Evolutionary conservation across 345 rosid species (phyloP), one percentile per base, ranked within the genome.

Genomic region (Salix koriyanagi): DNA sequence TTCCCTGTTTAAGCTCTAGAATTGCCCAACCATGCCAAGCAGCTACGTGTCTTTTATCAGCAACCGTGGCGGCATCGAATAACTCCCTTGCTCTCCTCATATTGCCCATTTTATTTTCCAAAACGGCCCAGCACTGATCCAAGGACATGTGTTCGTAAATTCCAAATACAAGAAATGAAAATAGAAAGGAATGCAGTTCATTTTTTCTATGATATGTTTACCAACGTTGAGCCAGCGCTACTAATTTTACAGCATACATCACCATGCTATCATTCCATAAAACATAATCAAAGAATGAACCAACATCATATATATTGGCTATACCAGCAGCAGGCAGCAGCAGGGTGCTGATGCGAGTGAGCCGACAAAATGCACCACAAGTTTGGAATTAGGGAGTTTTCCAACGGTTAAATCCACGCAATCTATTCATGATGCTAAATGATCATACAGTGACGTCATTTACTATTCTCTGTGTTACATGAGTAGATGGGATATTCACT

Each of bases 21-120:
- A 93, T 90, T 58, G 98, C 98, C 99, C 97, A 96, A 69, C 98
- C 99, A 81, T 96, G 99, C 99, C 99, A 96, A 11, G 96, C 96
- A 81, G 97, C 98, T 54, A 89, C 73, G 76, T 96, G 99, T 72
- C 84, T 87, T 86, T 90, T 93, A 77, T 96, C 96, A 69, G 98
- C 99, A 71, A 96, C 97, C 0, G 97, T 96, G 32, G 99, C 94
- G 5, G 98, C 99, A 86, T 96, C 98, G 81, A 96, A 92, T 77
- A 96, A 71, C 67, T 96, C 97, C 77, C 99, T 92, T 26, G 98
- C 98, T 79, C 83, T 90, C 82, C 96, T 81, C 75, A 88, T 83
- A 81, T 96, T 91, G 67, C 99, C 97, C 87, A 91, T 54, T 85
- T 81, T 91, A 71, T 86, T 88, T 86, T 93, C 98, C 86, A 96